phyloP scores from a whole-genome alignment of 805 yeast genomes.

The Candida broadrunensis region DNA sequence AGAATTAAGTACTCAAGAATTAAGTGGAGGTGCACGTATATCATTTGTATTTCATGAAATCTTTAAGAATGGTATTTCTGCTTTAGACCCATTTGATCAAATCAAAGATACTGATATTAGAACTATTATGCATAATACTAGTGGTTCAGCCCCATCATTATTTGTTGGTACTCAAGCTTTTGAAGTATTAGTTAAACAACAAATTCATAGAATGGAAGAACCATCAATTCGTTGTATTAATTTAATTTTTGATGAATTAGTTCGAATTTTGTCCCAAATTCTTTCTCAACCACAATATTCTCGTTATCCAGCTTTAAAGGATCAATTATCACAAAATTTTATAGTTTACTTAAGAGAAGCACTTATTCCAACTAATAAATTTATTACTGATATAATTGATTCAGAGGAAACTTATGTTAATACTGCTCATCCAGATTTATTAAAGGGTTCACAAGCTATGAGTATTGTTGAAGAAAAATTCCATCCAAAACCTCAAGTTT shows the following conservation, averaged over 20 bases:
- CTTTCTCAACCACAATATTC: constrained; percentile 76
- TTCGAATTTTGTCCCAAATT: constrained; percentile 83
- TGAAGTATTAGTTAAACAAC: constrained; percentile 92
- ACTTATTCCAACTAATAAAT: constrained; percentile 78
- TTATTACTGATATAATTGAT: constrained; percentile 77
- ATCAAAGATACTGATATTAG: constrained; percentile 94
- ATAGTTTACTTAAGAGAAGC: constrained; percentile 77
- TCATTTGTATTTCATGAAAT: constrained; percentile 96
- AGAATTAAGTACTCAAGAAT: constrained; percentile 83
- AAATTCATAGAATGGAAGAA: constrained; percentile 90
- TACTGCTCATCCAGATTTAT: constrained; percentile 95
- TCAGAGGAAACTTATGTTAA: constrained; percentile 93
- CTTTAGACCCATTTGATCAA: constrained; percentile 94
- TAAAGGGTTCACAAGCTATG: constrained; percentile 95
- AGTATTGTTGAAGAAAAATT: constrained; percentile 84
- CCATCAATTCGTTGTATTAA: constrained; percentile 87
- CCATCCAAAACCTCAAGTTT: constrained; percentile 71
- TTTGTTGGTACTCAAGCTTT: constrained; percentile 98
- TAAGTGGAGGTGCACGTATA: constrained; percentile 97
- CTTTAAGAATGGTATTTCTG: constrained; percentile 85
- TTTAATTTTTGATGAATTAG: constrained; percentile 90
- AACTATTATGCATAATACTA: constrained; percentile 93
- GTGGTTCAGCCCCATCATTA: constrained; percentile 93
- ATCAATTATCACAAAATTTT: constrained; percentile 76
- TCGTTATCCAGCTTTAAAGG: constrained; percentile 89